Conservation (phyloP, 306 rosid genomes). For the Fragaria nilgerrensis region DNA sequence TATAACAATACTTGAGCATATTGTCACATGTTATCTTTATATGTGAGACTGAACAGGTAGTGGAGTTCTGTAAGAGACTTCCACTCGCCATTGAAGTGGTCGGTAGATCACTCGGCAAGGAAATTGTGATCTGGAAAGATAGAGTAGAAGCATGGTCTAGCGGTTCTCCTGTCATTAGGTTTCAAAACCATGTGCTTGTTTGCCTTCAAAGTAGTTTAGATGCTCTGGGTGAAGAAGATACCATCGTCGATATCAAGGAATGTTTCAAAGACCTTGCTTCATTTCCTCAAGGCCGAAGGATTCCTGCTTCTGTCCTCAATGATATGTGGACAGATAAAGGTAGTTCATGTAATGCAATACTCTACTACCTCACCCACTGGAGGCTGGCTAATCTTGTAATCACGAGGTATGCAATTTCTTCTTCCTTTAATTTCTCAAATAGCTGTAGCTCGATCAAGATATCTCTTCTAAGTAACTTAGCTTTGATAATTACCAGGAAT, state of each 20-base stretch:
- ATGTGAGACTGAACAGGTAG: constrained; percentile 34
- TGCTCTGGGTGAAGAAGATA: constrained; percentile 15
- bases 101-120: constrained; percentile 36
- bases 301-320: constrained; percentile 50
- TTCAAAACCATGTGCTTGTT: constrained; percentile 1
- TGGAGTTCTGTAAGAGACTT: constrained; percentile 35
- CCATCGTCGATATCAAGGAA: constrained; percentile 23
- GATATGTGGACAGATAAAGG: constrained; percentile 55
- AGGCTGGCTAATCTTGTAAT: constrained; percentile 37
- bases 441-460: not conserved
- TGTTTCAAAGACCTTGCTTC: constrained; percentile 58
- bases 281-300: constrained; percentile 61
- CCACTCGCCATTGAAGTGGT: constrained; percentile 45
- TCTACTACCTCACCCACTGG: constrained; percentile 24
- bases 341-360: constrained; percentile 31
- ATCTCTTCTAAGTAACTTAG: not conserved
- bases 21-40: not conserved
- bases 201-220: constrained; percentile 45
- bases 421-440: not conserved
- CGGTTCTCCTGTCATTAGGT: constrained; percentile 29
- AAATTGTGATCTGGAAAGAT: constrained; percentile 23
- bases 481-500: constrained; percentile 30
- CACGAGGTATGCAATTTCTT: not conserved
- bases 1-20: not conserved
- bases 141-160: constrained; percentile 17